These are phyloP conservation scores for Psilocybe cyanescens DNA, from an alignment of 768 basidiomycete species.

Conservation along the genomic window DNA sequence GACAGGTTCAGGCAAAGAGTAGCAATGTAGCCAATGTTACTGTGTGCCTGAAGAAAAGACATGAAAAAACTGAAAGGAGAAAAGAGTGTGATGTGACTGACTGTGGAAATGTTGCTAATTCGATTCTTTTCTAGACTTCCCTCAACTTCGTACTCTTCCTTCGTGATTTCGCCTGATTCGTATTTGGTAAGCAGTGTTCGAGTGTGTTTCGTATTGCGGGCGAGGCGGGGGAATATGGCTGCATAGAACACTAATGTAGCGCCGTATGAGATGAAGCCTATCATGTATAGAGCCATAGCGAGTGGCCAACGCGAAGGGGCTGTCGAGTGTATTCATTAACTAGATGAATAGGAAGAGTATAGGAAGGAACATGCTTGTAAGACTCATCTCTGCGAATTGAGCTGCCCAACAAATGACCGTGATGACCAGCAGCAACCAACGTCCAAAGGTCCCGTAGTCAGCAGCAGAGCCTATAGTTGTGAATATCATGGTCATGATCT, in stretches of 20 bases:
- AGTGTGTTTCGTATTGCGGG: constrained; percentile 73
- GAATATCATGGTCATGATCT: constrained; percentile 83
- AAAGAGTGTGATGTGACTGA: constrained; percentile 30
- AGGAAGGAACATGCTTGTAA: constrained; percentile 55
- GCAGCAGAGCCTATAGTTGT: constrained; percentile 79
- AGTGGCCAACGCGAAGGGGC: constrained; percentile 72
- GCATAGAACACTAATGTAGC: constrained; percentile 84
- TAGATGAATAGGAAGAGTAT: not conserved
- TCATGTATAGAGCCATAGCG: constrained; percentile 80
- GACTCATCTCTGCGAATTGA: constrained; percentile 76
- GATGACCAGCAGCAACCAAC: constrained; percentile 73
- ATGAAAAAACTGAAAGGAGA: not conserved
- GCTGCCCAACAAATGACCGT: constrained; percentile 82
- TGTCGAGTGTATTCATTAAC: constrained; percentile 23
- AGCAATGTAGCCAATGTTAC: constrained; percentile 75
- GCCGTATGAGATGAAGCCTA: constrained; percentile 79
- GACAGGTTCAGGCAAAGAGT: constrained; percentile 70
- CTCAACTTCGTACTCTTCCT: constrained; percentile 70
- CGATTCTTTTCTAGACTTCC: constrained; percentile 84
- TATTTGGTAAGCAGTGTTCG: constrained; percentile 56
- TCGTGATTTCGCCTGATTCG: constrained; percentile 59
- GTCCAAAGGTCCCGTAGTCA: constrained; percentile 76
- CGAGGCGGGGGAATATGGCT: constrained; percentile 79
- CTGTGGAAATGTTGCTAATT: constrained; percentile 85
- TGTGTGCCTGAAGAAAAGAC: constrained; percentile 55